Percentiles rank a stretch among this genome's conserved stretches.
Conservation (phyloP, 768 basidiomycete genomes). For the Clavaria fumosa region DNA sequence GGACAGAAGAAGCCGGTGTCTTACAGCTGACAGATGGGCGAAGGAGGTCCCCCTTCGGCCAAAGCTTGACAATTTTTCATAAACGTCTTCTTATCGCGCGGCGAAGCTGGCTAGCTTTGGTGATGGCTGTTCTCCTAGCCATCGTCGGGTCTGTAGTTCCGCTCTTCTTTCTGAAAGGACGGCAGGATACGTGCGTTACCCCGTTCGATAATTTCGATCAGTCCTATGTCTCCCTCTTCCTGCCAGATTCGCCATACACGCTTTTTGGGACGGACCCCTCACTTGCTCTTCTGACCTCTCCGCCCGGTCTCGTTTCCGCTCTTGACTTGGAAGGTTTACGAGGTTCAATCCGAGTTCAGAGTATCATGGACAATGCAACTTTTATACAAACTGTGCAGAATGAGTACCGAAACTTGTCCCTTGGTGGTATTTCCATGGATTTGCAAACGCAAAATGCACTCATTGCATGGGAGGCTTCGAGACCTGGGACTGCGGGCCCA, state of each 20-base stretch:
- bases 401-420: constrained; percentile 36
- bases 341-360: constrained; percentile 20
- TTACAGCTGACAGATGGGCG: constrained; percentile 37
- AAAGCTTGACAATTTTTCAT: constrained; percentile 59
- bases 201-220: constrained; percentile 22
- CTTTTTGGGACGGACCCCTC: constrained; percentile 12
- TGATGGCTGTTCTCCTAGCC: constrained; percentile 36
- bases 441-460: constrained; percentile 31
- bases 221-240: constrained; percentile 40
- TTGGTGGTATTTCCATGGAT: constrained; percentile 59
- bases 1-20: constrained; percentile 8
- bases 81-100: constrained; percentile 51
- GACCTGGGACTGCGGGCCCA: constrained; percentile 42
- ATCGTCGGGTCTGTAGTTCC: constrained; percentile 55
- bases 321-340: constrained; percentile 32
- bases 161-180: constrained; percentile 41
- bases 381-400: constrained; percentile 39
- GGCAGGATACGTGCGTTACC: constrained; percentile 30
- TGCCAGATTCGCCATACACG: constrained; percentile 30
- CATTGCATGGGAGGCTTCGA: constrained; percentile 56
- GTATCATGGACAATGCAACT: constrained; percentile 39
- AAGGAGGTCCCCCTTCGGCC: constrained; percentile 37
- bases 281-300: constrained; percentile 29
- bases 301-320: constrained; percentile 33
- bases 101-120: constrained; percentile 52